These are phyloP conservation scores for Strigomonas culicis DNA, from an alignment of 208 protist species.

Conservation along the genomic window DNA sequence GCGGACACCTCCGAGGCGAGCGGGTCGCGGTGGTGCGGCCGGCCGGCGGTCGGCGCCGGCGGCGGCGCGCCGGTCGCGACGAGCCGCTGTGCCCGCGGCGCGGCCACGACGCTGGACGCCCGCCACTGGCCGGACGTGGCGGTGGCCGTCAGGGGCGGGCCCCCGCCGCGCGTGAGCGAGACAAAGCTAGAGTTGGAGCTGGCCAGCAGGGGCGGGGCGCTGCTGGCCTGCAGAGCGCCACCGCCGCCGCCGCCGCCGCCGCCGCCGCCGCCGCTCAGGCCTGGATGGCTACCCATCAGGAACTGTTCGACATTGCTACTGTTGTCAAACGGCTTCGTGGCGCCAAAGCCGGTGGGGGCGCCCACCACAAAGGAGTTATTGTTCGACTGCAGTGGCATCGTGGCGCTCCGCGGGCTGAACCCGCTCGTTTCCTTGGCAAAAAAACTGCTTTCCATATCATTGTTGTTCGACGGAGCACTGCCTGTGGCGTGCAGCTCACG, in stretches of 20 bases:
- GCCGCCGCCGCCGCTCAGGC: not conserved
- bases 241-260: not conserved
- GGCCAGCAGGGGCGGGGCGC: conserved; percentile 2
- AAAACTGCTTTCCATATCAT: too few relatives aligned
- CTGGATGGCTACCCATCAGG: conserved; percentile 18
- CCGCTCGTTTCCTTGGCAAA: too few relatives aligned
- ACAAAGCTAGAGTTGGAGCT: conserved; percentile 30
- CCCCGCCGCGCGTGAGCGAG: conserved; percentile 14
- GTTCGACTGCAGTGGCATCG: conserved; percentile 1
- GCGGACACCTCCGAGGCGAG: not conserved
- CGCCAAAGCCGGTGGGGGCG: conserved; percentile 24
- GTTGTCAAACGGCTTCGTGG: conserved; percentile 34
- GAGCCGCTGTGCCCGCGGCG: conserved; percentile 7
- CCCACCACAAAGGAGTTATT: conserved; percentile 47
- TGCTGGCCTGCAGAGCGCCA: not conserved
- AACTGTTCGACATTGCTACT: conserved; percentile 31
- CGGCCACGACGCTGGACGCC: not conserved
- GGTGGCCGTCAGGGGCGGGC: not conserved
- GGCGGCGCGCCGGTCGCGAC: not conserved
- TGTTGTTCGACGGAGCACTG: too few relatives aligned
- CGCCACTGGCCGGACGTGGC: not conserved
- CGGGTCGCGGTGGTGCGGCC: not conserved
- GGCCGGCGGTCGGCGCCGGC: not conserved
- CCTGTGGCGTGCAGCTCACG: too few relatives aligned
- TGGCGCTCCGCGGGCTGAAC: too few relatives aligned